phyloP scores from a whole-genome alignment of 139 green algal genomes.

The Mychonastes homosphaera region DNA sequence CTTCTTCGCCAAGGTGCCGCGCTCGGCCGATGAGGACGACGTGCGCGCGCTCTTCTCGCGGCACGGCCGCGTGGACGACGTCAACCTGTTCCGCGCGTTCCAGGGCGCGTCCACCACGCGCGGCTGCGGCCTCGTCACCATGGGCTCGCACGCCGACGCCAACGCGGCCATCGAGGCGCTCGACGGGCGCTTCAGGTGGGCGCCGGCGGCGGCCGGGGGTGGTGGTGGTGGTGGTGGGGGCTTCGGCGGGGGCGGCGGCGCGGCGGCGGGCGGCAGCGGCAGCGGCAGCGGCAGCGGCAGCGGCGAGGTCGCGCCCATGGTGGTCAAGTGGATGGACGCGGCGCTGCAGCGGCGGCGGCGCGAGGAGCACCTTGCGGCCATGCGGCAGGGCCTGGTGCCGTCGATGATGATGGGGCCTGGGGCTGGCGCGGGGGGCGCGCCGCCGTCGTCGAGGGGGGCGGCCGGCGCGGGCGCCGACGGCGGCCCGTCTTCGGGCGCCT shows the following conservation, averaged over 20 bases:
- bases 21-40: constrained; percentile 37
- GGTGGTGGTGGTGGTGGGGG: no score
- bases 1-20: constrained; percentile 51
- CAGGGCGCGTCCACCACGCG: constrained; percentile 29
- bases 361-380: constrained; percentile 39
- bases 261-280: no score
- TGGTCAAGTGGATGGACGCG: constrained; percentile 56
- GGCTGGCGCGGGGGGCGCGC: no score
- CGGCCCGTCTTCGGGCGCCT: no score
- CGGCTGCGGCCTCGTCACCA: constrained; percentile 48
- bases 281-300: no score
- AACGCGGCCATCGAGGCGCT: background rate
- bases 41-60: constrained; percentile 30
- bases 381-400: no score
- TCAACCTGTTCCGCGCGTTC: constrained; percentile 51
- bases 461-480: no score
- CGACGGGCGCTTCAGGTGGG: background rate
- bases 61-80: constrained; percentile 40
- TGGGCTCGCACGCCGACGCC: constrained; percentile 15
- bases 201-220: no score
- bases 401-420: no score
- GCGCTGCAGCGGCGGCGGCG: constrained; percentile 37
- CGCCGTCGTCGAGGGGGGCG: no score
- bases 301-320: no score
- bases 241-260: no score